phyloP scores from a whole-genome alignment of 352 stramenopile genomes.

The Phytophthora megakarya region DNA sequence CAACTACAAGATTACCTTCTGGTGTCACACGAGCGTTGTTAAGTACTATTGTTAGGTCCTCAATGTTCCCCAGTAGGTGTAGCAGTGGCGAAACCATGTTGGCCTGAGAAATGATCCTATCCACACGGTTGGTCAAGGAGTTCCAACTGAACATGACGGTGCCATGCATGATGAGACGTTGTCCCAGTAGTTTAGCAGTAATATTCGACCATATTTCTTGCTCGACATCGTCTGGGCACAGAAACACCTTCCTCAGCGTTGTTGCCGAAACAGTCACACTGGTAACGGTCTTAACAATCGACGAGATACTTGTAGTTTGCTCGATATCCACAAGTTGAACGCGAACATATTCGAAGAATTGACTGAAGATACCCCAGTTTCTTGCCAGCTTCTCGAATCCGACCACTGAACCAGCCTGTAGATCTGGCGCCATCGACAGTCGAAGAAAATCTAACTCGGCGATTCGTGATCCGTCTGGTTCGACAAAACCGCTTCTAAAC shows the following conservation, averaged over 20 bases:
- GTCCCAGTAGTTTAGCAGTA: neutral
- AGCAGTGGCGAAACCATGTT: constrained; percentile 2
- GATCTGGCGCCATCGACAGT: neutral
- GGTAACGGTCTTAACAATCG: neutral
- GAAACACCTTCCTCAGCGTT: neutral
- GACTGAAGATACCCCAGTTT: neutral
- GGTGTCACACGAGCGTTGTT: neutral
- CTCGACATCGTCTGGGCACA: neutral
- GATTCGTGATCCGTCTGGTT: neutral
- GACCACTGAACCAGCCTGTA: neutral
- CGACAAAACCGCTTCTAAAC: neutral
- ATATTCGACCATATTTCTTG: neutral
- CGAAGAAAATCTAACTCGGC: neutral
- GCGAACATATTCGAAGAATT: neutral
- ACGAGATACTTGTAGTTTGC: neutral
- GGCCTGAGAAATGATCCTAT: neutral
- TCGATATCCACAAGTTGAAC: neutral
- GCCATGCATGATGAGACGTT: neutral
- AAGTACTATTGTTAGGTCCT: neutral
- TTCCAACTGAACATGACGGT: neutral
- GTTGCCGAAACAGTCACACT: neutral
- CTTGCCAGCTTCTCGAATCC: neutral
- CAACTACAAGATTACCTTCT: neutral
- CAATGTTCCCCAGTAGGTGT: neutral
- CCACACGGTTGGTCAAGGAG: neutral